Evolutionary conservation across 75 land plant genomes (phyloP).

Genomic region (Picea glauca): DNA sequence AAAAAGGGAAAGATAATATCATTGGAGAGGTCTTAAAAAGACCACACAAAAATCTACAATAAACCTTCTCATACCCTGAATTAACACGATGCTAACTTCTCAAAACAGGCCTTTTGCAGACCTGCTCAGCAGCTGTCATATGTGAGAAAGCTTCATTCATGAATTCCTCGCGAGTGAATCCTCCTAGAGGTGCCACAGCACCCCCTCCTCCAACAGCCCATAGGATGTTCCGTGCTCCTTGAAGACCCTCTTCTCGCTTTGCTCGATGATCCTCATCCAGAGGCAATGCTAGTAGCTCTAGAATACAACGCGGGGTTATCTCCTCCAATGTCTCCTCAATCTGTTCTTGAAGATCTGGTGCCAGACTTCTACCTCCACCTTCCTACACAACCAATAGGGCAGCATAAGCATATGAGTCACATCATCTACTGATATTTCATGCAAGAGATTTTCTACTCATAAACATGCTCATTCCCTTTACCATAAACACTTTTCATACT

Average conservation of each 20-base stretch:
- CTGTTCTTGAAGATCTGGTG: conserved; percentile 72
- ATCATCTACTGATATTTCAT: not conserved
- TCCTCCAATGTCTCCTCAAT: conserved; percentile 94
- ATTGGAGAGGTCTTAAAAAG: conserved; percentile 6
- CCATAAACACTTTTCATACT: not conserved
- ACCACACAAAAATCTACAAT: not conserved
- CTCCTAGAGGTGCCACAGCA: conserved; percentile 63
- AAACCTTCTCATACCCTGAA: conserved; percentile 28
- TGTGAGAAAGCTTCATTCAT: conserved; percentile 82
- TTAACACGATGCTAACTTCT: not conserved
- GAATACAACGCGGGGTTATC: conserved; percentile 76
- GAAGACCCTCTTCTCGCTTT: conserved; percentile 75
- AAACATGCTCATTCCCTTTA: not conserved
- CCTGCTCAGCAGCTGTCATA: conserved; percentile 94
- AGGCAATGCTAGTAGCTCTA: conserved; percentile 89
- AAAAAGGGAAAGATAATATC: not conserved
- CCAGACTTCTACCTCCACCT: conserved; percentile 84
- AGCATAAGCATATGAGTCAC: not conserved
- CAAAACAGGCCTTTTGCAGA: conserved; percentile 20
- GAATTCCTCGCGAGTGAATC: conserved; percentile 79
- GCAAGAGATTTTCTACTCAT: not conserved
- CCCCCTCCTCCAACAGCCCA: conserved; percentile 91
- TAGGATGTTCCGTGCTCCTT: conserved; percentile 66
- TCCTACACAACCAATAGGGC: conserved; percentile 36
- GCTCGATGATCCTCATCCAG: conserved; percentile 49